Base-by-base conservation (phyloP, 495 filamentous ascomycete species). In the Penicilliopsis zonata region DNA sequence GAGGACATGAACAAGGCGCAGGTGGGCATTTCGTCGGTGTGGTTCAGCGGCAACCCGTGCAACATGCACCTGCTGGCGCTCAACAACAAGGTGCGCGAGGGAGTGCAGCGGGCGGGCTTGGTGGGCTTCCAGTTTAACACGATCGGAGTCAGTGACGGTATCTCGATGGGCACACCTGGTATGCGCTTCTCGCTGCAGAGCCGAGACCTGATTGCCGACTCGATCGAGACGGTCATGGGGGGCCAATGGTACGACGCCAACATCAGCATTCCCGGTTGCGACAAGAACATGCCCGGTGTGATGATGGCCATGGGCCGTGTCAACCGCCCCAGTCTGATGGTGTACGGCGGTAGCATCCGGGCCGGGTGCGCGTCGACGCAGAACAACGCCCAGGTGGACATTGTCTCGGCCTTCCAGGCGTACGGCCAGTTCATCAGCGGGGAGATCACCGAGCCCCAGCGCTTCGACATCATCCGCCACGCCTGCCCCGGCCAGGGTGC, bases 221-320 rank as follows among this genome's bases (percentile, higher is more conserved):
- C 81, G 20, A 90, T 98, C 44, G 92, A 98, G 70, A 96, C 92
- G 5, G 90, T 96, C 24, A 98, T 98, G 90, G 74, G 84, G 30
- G 90, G 84, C 9, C 90, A 98, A 67, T 98, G 90, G 92, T 98
- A 98, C 53, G 90, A 98, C 57, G 90, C 82, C 49, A 96, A 96
- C 53, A 84, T 98, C 51, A 92, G 84, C 13, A 82, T 98, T 45
- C 90, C 90, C n/a, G 90, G 90, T 24, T 98, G 90, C 57, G 92
- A 98, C 69, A 98, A 98, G 78, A 98, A 98, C 60, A 95, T 98
- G 92, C 90, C 90, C 5, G 90, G 90, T 60, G 90, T 95, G 21
- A 60, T 95, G 38, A 98, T 98, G 65, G 92, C 90, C 25, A 95
- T 95, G 90, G 90, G 85, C 18, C 70, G 90, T 30, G 75, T 94